A percentile compares a stretch with the other conserved stretches of the same genome.
phyloP scores from a whole-genome alignment of 768 basidiomycete genomes.

The Suillus brevipes region DNA sequence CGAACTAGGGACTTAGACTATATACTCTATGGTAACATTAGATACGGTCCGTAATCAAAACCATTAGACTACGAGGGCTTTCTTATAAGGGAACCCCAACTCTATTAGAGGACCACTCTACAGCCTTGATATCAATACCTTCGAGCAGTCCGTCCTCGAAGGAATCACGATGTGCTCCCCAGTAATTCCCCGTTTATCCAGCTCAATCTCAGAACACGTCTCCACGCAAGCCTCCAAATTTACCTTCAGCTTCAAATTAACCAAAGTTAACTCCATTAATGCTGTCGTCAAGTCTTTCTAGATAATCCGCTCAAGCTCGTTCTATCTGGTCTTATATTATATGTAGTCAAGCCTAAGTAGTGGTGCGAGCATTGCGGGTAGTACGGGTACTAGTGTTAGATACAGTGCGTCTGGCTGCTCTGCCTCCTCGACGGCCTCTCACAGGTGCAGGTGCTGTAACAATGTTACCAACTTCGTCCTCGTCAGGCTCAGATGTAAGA shows the following conservation, averaged over 20 bases:
- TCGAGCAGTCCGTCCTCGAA: slow-evolving; percentile 5
- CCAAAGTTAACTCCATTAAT: slow-evolving; percentile 32
- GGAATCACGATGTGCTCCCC: slow-evolving; percentile 42
- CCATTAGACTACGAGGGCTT: no score
- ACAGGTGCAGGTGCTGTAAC: background rate
- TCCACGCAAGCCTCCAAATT: slow-evolving; percentile 16
- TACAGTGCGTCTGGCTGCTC: background rate
- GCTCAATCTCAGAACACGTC: slow-evolving; percentile 22
- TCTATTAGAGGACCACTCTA: no score
- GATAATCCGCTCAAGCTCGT: slow-evolving; percentile 27
- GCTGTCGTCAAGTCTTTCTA: slow-evolving; percentile 37
- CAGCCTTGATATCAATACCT: no score
- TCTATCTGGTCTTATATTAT: slow-evolving; percentile 6
- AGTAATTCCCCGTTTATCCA: slow-evolving; percentile 27
- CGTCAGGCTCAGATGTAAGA: no score
- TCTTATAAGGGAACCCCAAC: no score
- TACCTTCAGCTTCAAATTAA: slow-evolving; percentile 18
- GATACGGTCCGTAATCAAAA: no score
- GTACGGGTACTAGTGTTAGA: background rate
- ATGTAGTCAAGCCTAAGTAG: background rate
- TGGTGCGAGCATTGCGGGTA: background rate
- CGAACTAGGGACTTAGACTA: background rate
- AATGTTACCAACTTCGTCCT: background rate
- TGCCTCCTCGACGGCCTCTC: background rate
- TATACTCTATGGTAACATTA: no score